Evolutionary conservation across 768 basidiomycete genomes (phyloP).

Genomic region (Lactarius vividus): DNA sequence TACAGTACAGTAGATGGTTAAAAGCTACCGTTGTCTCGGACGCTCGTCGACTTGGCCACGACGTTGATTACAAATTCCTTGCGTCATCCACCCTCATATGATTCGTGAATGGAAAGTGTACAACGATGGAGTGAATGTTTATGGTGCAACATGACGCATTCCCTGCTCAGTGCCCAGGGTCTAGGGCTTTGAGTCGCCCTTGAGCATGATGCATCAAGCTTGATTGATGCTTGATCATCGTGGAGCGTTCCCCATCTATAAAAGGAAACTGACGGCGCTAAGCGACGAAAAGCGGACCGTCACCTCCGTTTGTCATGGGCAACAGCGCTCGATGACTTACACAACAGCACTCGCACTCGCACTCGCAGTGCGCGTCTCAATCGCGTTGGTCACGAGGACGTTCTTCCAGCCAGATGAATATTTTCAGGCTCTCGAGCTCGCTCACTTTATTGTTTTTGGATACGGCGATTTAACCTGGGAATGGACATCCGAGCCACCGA

Average conservation of each 20-base stretch:
- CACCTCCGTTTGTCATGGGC: not conserved
- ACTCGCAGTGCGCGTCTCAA: slow-evolving; percentile 50
- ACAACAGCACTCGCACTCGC: slow-evolving; percentile 40
- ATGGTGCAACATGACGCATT: not conserved
- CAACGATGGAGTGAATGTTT: not conserved
- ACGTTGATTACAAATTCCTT: too few species aligned
- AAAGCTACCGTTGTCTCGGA: not conserved
- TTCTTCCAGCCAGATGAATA: slow-evolving; percentile 98
- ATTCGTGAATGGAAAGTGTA: not conserved
- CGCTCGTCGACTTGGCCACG: not conserved
- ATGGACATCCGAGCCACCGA: slow-evolving; percentile 70
- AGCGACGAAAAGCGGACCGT: not conserved
- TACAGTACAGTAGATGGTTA: not conserved
- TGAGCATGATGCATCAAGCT: too few species aligned
- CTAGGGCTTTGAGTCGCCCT: too few species aligned
- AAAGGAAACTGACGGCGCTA: not conserved
- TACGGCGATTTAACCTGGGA: slow-evolving; percentile 96
- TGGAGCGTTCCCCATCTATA: too few species aligned
- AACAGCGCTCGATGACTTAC: slow-evolving; percentile 2
- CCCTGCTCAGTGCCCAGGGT: too few species aligned
- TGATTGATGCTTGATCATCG: too few species aligned
- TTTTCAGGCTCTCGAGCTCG: slow-evolving; percentile 92
- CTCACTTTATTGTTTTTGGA: slow-evolving; percentile 84
- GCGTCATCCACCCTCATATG: too few species aligned
- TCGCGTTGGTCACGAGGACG: slow-evolving; percentile 72